phyloP scores from a whole-genome alignment of 139 green algal genomes.

The Mesostigma viride region DNA sequence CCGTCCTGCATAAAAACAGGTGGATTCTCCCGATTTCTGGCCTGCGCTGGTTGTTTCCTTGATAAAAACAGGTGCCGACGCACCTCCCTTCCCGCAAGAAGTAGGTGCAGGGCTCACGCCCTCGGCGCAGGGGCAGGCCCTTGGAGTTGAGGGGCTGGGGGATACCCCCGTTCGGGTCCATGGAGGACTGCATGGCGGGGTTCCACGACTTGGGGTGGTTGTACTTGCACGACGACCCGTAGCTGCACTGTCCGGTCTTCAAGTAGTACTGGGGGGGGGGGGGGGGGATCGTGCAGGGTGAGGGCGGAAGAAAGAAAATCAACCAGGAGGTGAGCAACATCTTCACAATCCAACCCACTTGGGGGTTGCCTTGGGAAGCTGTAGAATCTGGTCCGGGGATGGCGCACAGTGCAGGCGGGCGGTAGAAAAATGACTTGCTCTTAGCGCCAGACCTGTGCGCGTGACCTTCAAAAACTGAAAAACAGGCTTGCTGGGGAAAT shows the following conservation, averaged over 20 bases:
- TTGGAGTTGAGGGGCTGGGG: no score
- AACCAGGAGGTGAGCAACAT: neutral
- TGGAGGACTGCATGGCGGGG: no score
- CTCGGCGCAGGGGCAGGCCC: no score
- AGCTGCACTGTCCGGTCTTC: slow-evolving; percentile 76
- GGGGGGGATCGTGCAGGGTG: neutral
- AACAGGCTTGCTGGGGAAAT: no score
- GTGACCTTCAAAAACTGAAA: no score
- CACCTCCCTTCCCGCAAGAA: no score
- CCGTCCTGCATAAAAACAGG: no score
- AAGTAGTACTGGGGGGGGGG: slow-evolving; percentile 59
- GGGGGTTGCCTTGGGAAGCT: neutral
- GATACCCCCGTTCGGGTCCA: no score
- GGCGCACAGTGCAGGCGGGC: neutral
- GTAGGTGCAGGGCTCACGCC: no score
- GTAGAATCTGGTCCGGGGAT: neutral
- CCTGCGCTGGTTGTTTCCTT: no score
- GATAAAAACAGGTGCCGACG: no score
- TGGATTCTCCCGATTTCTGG: no score
- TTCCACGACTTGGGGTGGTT: slow-evolving; percentile 74
- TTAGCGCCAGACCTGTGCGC: neutral
- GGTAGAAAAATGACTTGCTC: neutral
- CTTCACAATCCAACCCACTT: neutral
- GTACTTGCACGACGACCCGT: slow-evolving; percentile 80
- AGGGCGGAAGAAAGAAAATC: neutral